phyloP scores from a whole-genome alignment of 371 early-diverging fungal genomes.

The Conidiobolus incongruus region DNA sequence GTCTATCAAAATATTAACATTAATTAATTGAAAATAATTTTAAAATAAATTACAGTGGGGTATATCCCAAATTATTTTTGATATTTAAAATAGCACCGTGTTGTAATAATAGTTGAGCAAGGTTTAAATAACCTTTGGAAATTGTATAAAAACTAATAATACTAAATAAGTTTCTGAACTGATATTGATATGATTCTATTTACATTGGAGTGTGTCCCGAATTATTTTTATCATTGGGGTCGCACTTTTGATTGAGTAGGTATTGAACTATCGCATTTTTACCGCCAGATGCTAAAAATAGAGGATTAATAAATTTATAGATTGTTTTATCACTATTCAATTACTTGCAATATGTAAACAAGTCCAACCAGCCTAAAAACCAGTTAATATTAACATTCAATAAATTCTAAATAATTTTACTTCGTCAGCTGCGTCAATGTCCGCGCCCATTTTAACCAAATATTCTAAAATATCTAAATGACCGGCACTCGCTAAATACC shows the following conservation, averaged over 20 bases:
- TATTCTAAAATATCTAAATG: not conserved
- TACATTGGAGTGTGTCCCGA: not conserved
- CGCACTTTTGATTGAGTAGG: no score
- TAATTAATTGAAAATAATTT: not conserved
- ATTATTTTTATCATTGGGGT: no score
- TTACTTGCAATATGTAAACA: slow-evolving; percentile 1
- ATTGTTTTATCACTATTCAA: no score
- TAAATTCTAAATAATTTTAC: not conserved
- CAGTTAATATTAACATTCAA: not conserved
- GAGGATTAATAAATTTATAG: not conserved
- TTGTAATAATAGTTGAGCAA: not conserved
- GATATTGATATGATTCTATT: no score
- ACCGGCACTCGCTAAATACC: not conserved
- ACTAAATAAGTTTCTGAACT: not conserved
- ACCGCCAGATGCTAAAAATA: no score
- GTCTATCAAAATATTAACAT: not conserved
- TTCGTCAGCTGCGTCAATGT: not conserved
- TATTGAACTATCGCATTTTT: no score
- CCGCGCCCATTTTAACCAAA: not conserved
- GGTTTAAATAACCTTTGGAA: not conserved
- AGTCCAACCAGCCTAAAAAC: slow-evolving; percentile 1
- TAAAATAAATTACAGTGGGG: not conserved
- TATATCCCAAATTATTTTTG: not conserved
- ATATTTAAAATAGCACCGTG: not conserved
- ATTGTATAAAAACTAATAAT: not conserved